Evolutionary conservation across 257 asterid species (phyloP).

Genomic region (Solanum corneliomulleri): DNA sequence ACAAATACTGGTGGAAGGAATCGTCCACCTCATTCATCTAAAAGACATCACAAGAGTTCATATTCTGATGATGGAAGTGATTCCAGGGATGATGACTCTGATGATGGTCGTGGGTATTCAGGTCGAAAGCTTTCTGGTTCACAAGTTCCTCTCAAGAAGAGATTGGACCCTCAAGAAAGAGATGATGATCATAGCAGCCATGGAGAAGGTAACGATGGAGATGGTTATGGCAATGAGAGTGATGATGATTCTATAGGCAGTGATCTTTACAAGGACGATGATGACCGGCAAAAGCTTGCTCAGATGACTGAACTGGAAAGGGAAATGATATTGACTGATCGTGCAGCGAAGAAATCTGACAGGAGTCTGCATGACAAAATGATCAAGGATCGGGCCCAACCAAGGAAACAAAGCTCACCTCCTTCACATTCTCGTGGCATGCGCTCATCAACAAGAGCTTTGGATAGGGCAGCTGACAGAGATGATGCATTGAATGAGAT

Average conservation of each 20-base stretch:
- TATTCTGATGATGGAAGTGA: conserved; percentile 83
- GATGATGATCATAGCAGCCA: conserved; percentile 63
- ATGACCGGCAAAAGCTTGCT: conserved; percentile 78
- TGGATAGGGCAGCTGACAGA: conserved; percentile 81
- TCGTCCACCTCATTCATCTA: conserved; percentile 60
- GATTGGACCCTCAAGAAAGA: conserved; percentile 67
- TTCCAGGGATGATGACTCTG: conserved; percentile 76
- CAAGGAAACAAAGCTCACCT: conserved; percentile 65
- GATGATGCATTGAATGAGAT: conserved; percentile 50
- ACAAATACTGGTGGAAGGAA: conserved; percentile 48
- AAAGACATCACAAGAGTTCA: conserved; percentile 45
- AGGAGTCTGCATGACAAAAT: conserved; percentile 62
- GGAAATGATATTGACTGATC: conserved; percentile 76
- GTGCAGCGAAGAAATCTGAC: conserved; percentile 84
- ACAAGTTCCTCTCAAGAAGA: conserved; percentile 86
- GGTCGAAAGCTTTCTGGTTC: conserved; percentile 67
- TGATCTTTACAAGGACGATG: conserved; percentile 84
- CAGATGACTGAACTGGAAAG: conserved; percentile 83
- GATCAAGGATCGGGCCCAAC: conserved; percentile 20
- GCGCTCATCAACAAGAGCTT: conserved; percentile 55
- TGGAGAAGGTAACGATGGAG: conserved; percentile 46
- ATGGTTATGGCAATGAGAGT: conserved; percentile 40
- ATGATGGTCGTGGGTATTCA: conserved; percentile 66
- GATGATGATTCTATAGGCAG: conserved; percentile 95
- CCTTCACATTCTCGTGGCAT: conserved; percentile 55